Evolutionary conservation across 1,284 basidiomycete species (phyloP).

Genomic region (Leccinum angustisporum): DNA sequence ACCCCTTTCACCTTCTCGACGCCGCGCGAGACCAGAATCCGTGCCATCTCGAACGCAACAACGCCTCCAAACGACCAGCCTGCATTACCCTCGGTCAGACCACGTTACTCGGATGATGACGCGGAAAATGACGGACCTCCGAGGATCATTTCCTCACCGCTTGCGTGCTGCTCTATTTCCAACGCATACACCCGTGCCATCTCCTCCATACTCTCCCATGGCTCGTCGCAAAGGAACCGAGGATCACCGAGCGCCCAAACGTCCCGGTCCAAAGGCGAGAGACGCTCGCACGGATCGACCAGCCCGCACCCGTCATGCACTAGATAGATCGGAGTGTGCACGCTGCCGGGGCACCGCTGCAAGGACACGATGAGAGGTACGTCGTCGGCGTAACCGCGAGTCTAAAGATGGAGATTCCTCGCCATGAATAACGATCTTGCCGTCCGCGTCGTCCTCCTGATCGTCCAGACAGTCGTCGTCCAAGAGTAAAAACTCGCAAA

Average conservation of each 20-base stretch:
- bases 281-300: conserved; percentile 48
- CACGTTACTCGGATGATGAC: background rate
- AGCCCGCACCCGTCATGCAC: conserved; percentile 74
- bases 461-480: background rate
- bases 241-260: conserved; percentile 66
- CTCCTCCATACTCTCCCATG: conserved; percentile 48
- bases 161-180: conserved; percentile 35
- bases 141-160: conserved; percentile 42
- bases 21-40: conserved; percentile 45
- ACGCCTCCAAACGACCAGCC: conserved; percentile 81
- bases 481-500: background rate
- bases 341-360: conserved; percentile 34
- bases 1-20: conserved; percentile 49
- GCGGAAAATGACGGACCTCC: conserved; percentile 48
- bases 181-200: conserved; percentile 56
- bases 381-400: background rate
- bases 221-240: conserved; percentile 41
- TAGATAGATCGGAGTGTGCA: conserved; percentile 51
- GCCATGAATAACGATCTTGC: background rate
- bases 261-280: conserved; percentile 47
- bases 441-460: background rate
- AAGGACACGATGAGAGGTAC: background rate
- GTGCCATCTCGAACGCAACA: conserved; percentile 63
- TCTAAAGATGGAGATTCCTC: background rate
- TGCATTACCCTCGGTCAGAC: conserved; percentile 21